Conservation (phyloP, 2,329 filamentous ascomycete genomes). For the Paramyrothecium roridum region DNA sequence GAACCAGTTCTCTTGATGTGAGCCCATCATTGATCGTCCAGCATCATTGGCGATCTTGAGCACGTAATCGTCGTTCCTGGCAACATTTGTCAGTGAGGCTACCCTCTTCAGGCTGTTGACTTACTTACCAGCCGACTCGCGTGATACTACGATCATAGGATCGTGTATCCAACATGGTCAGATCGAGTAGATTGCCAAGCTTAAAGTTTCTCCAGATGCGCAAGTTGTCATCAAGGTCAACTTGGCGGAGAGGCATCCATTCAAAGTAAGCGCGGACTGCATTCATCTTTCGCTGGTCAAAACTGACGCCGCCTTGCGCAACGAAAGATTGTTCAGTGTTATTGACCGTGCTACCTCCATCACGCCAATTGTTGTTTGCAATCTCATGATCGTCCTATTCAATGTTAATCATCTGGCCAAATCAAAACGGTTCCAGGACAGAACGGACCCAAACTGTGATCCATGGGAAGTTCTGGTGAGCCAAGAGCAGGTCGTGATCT, state of each 20-base stretch:
- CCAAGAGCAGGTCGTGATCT: conserved; percentile 38
- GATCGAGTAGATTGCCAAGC: conserved; percentile 62
- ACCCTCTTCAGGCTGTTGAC: neutral
- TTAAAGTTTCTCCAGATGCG: conserved; percentile 66
- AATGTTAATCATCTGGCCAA: neutral
- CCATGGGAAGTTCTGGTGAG: conserved; percentile 39
- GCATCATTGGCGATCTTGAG: conserved; percentile 62
- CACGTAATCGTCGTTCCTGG: conserved; percentile 63
- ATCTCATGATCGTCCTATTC: conserved; percentile 36
- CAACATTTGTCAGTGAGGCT: conserved; percentile 11
- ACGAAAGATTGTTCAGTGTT: conserved; percentile 67
- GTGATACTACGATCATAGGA: conserved; percentile 68
- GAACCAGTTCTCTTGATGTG: conserved; percentile 72
- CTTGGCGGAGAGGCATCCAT: conserved; percentile 49
- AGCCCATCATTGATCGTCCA: conserved; percentile 67
- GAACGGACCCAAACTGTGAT: conserved; percentile 35
- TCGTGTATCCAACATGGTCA: conserved; percentile 67
- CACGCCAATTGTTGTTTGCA: conserved; percentile 62
- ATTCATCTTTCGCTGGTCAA: conserved; percentile 73
- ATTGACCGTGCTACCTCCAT: conserved; percentile 57
- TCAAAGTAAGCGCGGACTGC: conserved; percentile 70
- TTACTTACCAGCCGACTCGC: conserved; percentile 21
- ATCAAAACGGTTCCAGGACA: neutral
- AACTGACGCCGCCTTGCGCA: conserved; percentile 49
- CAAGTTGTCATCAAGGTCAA: conserved; percentile 67